These are phyloP conservation scores for Castanea sativa DNA, from an alignment of 306 rosid genomes.

Conservation along the genomic window DNA sequence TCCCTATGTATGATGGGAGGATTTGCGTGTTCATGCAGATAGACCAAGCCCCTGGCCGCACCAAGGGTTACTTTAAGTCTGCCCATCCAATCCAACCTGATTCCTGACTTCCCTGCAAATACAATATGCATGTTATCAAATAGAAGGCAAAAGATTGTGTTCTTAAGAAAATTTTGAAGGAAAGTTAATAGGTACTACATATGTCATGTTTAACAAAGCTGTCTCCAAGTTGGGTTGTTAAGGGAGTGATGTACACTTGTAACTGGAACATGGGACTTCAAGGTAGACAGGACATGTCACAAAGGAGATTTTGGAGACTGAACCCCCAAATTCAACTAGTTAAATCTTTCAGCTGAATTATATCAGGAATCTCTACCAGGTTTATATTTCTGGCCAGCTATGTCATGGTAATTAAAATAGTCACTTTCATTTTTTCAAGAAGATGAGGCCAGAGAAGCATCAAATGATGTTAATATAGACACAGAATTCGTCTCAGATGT, in stretches of 20 bases:
- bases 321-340: not conserved
- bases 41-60: constrained; percentile 70
- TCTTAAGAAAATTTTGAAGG: not conserved
- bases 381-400: not conserved
- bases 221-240: not conserved
- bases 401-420: not conserved
- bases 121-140: not conserved
- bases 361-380: not conserved
- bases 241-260: not conserved
- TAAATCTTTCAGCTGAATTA: not conserved
- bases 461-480: not conserved
- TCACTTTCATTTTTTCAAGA: not conserved
- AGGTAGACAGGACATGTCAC: not conserved
- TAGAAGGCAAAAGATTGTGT: not conserved
- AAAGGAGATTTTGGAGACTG: not conserved
- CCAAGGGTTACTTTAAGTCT: constrained; percentile 47
- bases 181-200: not conserved
- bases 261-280: not conserved
- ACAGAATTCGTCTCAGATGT: not conserved
- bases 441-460: not conserved
- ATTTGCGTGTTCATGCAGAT: constrained; percentile 70
- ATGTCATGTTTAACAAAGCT: not conserved
- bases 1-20: constrained; percentile 84
- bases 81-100: constrained; percentile 40
- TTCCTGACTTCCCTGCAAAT: constrained; percentile 35